Base-by-base conservation (phyloP, 2,329 filamentous ascomycete species). In the Cercospora nicotianae region DNA sequence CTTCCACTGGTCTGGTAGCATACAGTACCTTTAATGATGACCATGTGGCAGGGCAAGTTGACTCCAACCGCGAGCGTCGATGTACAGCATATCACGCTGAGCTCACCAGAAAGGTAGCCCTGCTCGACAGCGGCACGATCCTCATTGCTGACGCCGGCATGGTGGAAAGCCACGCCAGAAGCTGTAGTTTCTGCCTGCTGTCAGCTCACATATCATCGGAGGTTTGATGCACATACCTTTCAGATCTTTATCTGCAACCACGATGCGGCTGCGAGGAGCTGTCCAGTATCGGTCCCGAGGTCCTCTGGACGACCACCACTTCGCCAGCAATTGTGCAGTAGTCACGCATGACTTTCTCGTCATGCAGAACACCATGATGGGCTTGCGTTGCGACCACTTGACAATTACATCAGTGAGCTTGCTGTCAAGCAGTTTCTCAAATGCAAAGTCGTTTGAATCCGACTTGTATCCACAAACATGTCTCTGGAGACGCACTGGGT, bases 11-110 rank as follows among this genome's bases (percentile, higher is more conserved):
- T 79, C 66, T 87, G 86, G 78, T 88, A 94, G 0, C 84, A 83
- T 3, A 89, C 85, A 0, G 92, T 96, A 23, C 91, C 91, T 77
- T 96, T 96, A 65, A 96, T 86, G 9, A 96, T 88, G 3, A 94
- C 92, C 72, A 72, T 72, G 18, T 73, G 72, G 66, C 72, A 73
- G 33, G 92, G 93, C 9, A 96, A 79, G 75, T 96, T 96, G 31
- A 96, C 87, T 0, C 92, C 92, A 12, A 95, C 90, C 1, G 92
- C 91, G 18, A 96, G 82, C 0, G 92, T 96, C 0, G 92, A 94
- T 0, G 92, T 96, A 76, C 91, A 95, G 78, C 93, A 96, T 63
- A 96, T 93, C 33, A 96, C 87, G 70, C 83, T 89, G 67, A 96
- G 85, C n/a, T 92, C 83, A 0, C 91, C 90, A 18, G 87, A 81